Evolutionary conservation across 495 filamentous ascomycete species (phyloP).

Genomic region (Penicillium cinerascens): DNA sequence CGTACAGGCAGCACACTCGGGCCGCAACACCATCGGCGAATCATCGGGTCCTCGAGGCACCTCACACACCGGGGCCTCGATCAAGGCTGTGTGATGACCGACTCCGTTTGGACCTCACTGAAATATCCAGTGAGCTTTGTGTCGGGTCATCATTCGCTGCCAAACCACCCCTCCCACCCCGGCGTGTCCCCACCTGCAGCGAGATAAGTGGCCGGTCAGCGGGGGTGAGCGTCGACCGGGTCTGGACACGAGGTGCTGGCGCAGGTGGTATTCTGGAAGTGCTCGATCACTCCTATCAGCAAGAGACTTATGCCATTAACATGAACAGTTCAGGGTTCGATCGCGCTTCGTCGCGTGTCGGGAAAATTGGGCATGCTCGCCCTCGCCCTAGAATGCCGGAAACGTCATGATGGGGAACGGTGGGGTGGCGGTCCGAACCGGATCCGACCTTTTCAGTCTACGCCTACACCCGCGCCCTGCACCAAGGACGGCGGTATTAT

Average conservation of each 20-base stretch:
- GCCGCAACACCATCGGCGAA: background rate
- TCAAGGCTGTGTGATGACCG: background rate
- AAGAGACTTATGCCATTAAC: background rate
- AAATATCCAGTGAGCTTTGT: background rate
- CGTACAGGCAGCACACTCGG: background rate
- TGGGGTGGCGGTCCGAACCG: slow-evolving; percentile 7
- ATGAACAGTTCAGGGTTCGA: background rate
- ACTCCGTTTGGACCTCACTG: background rate
- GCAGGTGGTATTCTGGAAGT: background rate
- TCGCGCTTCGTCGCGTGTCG: background rate
- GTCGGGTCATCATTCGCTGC: slow-evolving; percentile 4
- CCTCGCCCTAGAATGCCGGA: background rate
- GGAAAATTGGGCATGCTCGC: background rate
- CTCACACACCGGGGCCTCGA: background rate
- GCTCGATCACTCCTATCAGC: background rate
- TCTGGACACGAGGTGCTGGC: slow-evolving; percentile 7
- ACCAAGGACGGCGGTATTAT: background rate
- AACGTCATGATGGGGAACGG: background rate
- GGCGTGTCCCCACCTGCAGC: background rate
- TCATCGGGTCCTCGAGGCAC: background rate
- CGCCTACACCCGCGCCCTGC: background rate
- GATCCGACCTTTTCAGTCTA: background rate
- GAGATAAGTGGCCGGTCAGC: slow-evolving; percentile 2
- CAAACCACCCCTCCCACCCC: background rate
- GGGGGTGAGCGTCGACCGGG: slow-evolving; percentile 1